Evolutionary conservation across 2,329 filamentous ascomycete genomes (phyloP).

Genomic region (Colletotrichum sp.): DNA sequence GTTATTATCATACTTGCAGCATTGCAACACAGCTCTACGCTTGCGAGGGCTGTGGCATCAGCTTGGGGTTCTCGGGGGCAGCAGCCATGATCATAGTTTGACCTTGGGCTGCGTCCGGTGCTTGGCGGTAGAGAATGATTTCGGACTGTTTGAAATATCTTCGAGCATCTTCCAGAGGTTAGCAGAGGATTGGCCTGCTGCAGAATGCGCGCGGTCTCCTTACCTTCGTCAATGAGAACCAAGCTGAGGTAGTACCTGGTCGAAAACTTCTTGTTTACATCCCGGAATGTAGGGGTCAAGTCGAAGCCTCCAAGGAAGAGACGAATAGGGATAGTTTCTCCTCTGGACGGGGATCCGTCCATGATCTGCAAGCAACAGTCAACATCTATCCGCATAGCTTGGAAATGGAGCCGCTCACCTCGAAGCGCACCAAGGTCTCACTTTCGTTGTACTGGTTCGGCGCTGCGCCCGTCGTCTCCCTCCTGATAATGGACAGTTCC

Average conservation of each 20-base stretch:
- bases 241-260: slow-evolving; percentile 97
- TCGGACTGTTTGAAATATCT: slow-evolving; percentile 99
- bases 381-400: not conserved
- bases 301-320: slow-evolving; percentile 98
- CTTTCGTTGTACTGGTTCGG: slow-evolving; percentile 99
- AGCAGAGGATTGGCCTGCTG: slow-evolving; percentile 15
- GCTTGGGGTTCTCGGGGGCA: slow-evolving; percentile 51
- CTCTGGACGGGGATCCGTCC: slow-evolving; percentile 97
- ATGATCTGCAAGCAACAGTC: slow-evolving; percentile 70
- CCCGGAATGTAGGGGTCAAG: slow-evolving; percentile 95
- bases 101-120: slow-evolving; percentile 58
- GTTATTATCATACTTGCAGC: slow-evolving; percentile 9
- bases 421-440: slow-evolving; percentile 95
- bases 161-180: slow-evolving; percentile 73
- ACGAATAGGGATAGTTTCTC: slow-evolving; percentile 93
- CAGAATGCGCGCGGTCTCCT: slow-evolving; percentile 7
- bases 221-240: slow-evolving; percentile 94
- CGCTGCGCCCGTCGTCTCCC: slow-evolving; percentile 94
- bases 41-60: slow-evolving; percentile 38
- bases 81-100: slow-evolving; percentile 41
- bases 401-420: slow-evolving; percentile 57
- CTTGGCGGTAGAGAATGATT: slow-evolving; percentile 93
- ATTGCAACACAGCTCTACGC: not conserved
- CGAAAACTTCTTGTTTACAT: slow-evolving; percentile 99
- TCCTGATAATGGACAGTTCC: slow-evolving; percentile 96